phyloP scores from a whole-genome alignment of 371 early-diverging fungal genomes.

The Cokeromyces recurvatus region DNA sequence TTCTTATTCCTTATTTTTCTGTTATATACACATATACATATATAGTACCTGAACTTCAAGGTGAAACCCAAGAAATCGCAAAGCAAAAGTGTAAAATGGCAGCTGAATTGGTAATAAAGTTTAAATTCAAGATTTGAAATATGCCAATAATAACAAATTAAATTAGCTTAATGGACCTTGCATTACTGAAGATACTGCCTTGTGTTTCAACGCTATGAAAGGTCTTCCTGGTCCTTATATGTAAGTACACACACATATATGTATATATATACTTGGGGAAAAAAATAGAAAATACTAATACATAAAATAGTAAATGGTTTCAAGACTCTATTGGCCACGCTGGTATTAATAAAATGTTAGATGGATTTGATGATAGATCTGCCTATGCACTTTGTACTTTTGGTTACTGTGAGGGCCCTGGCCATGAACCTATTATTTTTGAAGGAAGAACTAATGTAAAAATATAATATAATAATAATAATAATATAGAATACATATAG shows the following conservation, averaged over 20 bases:
- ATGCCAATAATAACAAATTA: too few relatives aligned
- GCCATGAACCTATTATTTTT: constrained; percentile 84
- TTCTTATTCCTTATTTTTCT: too few relatives aligned
- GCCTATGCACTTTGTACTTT: constrained; percentile 91
- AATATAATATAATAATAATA: neutral
- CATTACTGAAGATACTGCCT: constrained; percentile 91
- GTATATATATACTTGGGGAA: too few relatives aligned
- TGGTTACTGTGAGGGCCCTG: constrained; percentile 81
- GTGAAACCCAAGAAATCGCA: constrained; percentile 70
- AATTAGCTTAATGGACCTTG: constrained; percentile 78
- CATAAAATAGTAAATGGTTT: constrained; percentile 86
- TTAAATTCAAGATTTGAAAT: neutral
- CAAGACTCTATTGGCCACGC: constrained; percentile 75
- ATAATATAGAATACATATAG: too few relatives aligned
- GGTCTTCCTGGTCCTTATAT: constrained; percentile 91
- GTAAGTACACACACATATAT: constrained; percentile 36
- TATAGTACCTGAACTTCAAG: constrained; percentile 88
- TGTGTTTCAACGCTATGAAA: constrained; percentile 91
- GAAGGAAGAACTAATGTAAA: constrained; percentile 77
- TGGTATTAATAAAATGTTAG: constrained; percentile 78
- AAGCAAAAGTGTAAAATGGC: constrained; percentile 76
- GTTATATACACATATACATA: too few relatives aligned
- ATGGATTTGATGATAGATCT: constrained; percentile 80
- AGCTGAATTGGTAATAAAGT: constrained; percentile 58
- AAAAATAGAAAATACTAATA: neutral